Evolutionary conservation across 2,329 filamentous ascomycete species (phyloP).

Genomic region (Fusarium nisikadoi): DNA sequence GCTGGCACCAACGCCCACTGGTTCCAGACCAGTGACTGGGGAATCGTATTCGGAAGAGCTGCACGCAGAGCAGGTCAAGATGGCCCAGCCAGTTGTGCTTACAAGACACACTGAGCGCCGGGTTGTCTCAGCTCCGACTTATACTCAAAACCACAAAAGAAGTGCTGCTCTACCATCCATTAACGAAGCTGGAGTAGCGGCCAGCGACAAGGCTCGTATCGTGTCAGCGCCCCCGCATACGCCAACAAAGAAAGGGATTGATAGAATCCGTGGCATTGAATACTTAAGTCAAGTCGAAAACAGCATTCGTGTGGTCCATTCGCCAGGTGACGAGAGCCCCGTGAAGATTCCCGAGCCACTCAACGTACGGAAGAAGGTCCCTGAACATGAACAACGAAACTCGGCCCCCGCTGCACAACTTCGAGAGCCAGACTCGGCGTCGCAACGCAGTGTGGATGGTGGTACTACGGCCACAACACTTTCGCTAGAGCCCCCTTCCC

Average conservation of each 20-base stretch:
- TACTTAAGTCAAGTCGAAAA: conserved; percentile 60
- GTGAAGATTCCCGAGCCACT: conserved; percentile 52
- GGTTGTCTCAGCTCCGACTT: conserved; percentile 62
- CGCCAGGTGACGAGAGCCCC: conserved; percentile 53
- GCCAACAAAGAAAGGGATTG: conserved; percentile 44
- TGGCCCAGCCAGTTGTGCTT: conserved; percentile 48
- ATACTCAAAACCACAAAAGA: conserved; percentile 54
- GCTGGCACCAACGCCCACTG: conserved; percentile 28
- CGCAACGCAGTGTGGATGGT: conserved; percentile 5
- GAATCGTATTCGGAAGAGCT: conserved; percentile 42
- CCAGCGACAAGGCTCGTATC: conserved; percentile 54
- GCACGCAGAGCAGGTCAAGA: conserved; percentile 41
- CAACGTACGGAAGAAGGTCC: conserved; percentile 55
- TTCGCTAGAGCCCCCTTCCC: conserved; percentile 20
- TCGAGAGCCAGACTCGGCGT: conserved; percentile 22
- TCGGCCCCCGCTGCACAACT: conserved; percentile 30
- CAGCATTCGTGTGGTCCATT: conserved; percentile 67
- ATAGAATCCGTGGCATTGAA: conserved; percentile 53
- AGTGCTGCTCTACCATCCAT: conserved; percentile 60
- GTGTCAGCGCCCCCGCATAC: conserved; percentile 59
- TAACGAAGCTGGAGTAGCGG: conserved; percentile 52
- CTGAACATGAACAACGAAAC: conserved; percentile 38
- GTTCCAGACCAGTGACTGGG: conserved; percentile 41
- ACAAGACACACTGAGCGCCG: conserved; percentile 56
- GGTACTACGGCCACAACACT: conserved; percentile 15